These are phyloP conservation scores for Colletotrichum graminicola DNA, from an alignment of 2,329 filamentous ascomycete species.

Conservation along the genomic window DNA sequence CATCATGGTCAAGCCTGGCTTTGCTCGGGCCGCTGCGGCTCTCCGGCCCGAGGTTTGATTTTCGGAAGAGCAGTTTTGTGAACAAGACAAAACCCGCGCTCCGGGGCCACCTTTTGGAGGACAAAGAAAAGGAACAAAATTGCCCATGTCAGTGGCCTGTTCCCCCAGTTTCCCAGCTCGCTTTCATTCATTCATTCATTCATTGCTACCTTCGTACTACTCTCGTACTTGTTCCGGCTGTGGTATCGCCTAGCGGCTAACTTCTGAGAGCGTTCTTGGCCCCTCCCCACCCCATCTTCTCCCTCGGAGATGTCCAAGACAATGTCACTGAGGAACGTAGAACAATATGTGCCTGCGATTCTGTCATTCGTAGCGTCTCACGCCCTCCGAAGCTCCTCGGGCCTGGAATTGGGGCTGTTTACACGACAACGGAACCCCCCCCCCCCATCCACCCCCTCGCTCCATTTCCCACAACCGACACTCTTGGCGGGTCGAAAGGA, in stretches of 20 bases:
- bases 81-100: conserved; percentile 2
- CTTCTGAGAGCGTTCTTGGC: background rate
- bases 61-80: background rate
- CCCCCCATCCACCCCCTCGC: background rate
- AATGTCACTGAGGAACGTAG: conserved; percentile 2
- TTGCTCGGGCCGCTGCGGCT: background rate
- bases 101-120: background rate
- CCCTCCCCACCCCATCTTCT: background rate
- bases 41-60: too few relatives aligned
- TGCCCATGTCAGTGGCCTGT: background rate
- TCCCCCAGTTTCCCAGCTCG: background rate
- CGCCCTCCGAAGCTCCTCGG: background rate
- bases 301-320: conserved; percentile 27
- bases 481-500: background rate
- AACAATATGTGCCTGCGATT: conserved; percentile 2
- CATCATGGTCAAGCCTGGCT: conserved; percentile 14
- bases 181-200: background rate
- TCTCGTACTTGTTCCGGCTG: background rate
- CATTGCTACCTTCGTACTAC: background rate
- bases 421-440: background rate
- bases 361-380: background rate
- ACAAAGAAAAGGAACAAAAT: conserved; percentile 9
- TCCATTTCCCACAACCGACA: background rate
- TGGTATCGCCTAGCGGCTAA: background rate
- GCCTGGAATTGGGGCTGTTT: background rate